Evolutionary conservation across 2,329 filamentous ascomycete species (phyloP).

Genomic region (Colletotrichum theobromicola): DNA sequence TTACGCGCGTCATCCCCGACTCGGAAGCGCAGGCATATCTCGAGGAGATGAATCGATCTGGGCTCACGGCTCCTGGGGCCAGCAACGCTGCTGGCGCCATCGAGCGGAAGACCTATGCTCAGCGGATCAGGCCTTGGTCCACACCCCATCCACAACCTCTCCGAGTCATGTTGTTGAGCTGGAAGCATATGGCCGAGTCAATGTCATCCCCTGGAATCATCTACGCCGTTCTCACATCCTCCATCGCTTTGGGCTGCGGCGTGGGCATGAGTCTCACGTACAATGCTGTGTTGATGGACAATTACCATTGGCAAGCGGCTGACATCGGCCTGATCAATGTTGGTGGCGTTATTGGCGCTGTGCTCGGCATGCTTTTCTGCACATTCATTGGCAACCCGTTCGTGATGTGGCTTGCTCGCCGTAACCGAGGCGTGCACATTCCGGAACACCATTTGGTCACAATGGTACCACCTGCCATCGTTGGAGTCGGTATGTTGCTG

Average conservation of each 20-base stretch:
- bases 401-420: slow-evolving; percentile 23
- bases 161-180: slow-evolving; percentile 14
- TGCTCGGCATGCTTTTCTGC: slow-evolving; percentile 31
- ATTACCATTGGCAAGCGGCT: slow-evolving; percentile 35
- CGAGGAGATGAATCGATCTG: not conserved
- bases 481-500: slow-evolving; percentile 23
- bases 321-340: slow-evolving; percentile 51
- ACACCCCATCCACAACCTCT: slow-evolving; percentile 21
- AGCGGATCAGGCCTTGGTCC: slow-evolving; percentile 36
- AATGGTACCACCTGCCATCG: slow-evolving; percentile 19
- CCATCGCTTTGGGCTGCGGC: slow-evolving; percentile 38
- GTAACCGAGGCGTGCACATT: slow-evolving; percentile 25
- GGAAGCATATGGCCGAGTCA: slow-evolving; percentile 22
- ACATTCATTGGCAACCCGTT: slow-evolving; percentile 24
- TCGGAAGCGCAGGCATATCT: slow-evolving; percentile 31
- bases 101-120: slow-evolving; percentile 19
- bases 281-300: slow-evolving; percentile 34
- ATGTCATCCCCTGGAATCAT: slow-evolving; percentile 40
- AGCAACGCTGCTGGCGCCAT: not conserved
- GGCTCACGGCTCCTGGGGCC: not conserved
- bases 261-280: slow-evolving; percentile 44
- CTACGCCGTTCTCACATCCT: slow-evolving; percentile 39
- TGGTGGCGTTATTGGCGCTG: slow-evolving; percentile 48
- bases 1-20: slow-evolving; percentile 36
- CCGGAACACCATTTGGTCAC: slow-evolving; percentile 25